phyloP scores from a whole-genome alignment of 2,329 filamentous ascomycete genomes.

The Ophiostoma ulmi region DNA sequence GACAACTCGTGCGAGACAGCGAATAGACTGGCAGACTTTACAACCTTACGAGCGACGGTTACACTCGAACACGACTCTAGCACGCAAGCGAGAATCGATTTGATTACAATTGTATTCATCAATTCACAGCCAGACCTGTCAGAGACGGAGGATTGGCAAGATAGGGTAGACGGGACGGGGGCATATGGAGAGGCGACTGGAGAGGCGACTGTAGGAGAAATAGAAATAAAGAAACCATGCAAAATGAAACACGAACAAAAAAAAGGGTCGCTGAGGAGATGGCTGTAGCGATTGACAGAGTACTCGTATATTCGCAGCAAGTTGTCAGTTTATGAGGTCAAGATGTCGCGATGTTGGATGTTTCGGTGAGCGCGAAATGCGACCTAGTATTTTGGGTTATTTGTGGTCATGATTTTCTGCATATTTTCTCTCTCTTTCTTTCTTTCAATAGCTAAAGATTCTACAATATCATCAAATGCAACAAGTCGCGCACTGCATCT shows the following conservation, averaged over 20 bases:
- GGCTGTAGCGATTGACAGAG: neutral
- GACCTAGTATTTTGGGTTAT: neutral
- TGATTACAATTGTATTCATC: conserved; percentile 6
- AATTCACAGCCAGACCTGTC: neutral
- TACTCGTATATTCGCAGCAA: no score
- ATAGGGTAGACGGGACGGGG: neutral
- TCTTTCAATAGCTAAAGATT: neutral
- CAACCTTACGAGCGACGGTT: neutral
- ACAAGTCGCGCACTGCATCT: neutral
- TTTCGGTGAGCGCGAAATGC: neutral
- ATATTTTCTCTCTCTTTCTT: neutral
- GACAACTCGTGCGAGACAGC: neutral
- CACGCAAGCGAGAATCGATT: neutral
- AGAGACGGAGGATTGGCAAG: neutral
- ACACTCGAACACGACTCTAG: neutral
- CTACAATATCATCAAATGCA: neutral
- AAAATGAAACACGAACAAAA: neutral
- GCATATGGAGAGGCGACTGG: neutral
- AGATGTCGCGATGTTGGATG: neutral
- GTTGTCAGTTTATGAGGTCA: neutral
- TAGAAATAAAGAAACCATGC: neutral
- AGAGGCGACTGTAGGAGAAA: neutral
- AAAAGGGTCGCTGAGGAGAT: neutral
- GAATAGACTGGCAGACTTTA: conserved; percentile 2
- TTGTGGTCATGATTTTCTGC: neutral